Conservation (phyloP, 2,329 filamentous ascomycete genomes). For the Fusarium sp. region DNA sequence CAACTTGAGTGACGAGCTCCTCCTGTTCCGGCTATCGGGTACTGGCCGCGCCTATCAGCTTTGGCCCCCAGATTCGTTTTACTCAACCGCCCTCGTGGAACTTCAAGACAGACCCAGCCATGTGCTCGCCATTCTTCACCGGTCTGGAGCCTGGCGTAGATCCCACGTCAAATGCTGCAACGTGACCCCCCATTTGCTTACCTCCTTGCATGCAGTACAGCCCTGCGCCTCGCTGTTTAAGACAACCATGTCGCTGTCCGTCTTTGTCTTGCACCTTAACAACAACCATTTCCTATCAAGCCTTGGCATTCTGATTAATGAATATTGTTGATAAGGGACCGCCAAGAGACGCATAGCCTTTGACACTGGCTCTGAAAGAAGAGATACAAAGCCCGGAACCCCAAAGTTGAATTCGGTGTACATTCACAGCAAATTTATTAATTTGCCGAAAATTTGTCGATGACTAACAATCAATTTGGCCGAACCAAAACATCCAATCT, state of each 20-base stretch:
- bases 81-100: constrained; percentile 33
- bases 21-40: constrained; percentile 26
- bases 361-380: not conserved
- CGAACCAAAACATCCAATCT: not conserved
- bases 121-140: constrained; percentile 31
- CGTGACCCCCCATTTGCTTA: constrained; percentile 22
- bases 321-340: not conserved
- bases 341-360: not conserved
- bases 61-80: constrained; percentile 5
- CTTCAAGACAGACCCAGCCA: constrained; percentile 27
- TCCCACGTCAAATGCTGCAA: constrained; percentile 32
- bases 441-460: not conserved
- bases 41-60: constrained; percentile 32
- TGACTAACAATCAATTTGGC: not conserved
- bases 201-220: constrained; percentile 24
- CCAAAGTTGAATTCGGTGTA: not conserved
- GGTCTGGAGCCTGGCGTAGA: constrained; percentile 40
- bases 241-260: constrained; percentile 18
- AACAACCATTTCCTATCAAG: not conserved
- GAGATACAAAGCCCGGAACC: not conserved
- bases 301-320: not conserved
- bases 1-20: constrained; percentile 15
- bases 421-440: not conserved
- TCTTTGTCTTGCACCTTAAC: constrained; percentile 3
- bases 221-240: constrained; percentile 31